A percentile compares a stretch with the other conserved stretches of the same genome.
These are phyloP conservation scores for Trichoderma polysporum DNA, from an alignment of 2,329 filamentous ascomycete species.

Conservation along the genomic window DNA sequence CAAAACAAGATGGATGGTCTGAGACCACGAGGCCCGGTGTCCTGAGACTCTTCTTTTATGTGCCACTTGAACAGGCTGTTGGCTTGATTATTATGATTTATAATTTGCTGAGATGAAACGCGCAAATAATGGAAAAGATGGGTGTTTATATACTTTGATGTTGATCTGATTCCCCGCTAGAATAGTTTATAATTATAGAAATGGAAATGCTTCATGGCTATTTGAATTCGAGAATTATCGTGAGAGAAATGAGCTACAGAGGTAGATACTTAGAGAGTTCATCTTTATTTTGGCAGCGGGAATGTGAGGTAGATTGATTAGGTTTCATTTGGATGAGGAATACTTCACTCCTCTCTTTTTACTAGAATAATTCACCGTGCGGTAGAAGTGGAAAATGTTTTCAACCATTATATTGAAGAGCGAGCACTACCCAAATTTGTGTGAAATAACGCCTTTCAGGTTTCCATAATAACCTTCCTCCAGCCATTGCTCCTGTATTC, in stretches of 20 bases:
- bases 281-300: background rate
- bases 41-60: background rate
- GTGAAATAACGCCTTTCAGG: background rate
- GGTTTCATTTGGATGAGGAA: no score
- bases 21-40: background rate
- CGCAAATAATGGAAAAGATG: background rate
- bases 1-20: background rate
- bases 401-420: no score
- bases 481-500: background rate
- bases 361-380: no score
- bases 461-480: background rate
- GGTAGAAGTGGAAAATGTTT: no score
- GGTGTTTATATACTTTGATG: constrained; percentile 1
- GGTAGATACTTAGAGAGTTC: background rate
- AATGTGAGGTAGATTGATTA: no score
- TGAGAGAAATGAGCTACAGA: no score
- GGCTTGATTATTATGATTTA: constrained; percentile 1
- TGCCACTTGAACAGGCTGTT: background rate
- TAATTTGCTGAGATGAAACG: constrained; percentile 7
- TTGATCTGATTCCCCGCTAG: constrained; percentile 13
- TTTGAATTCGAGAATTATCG: background rate
- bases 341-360: no score
- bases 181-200: constrained; percentile 5
- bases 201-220: constrained; percentile 12
- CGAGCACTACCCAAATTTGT: background rate